Conservation (phyloP, 2,329 filamentous ascomycete genomes). For the Botrytis aclada region DNA sequence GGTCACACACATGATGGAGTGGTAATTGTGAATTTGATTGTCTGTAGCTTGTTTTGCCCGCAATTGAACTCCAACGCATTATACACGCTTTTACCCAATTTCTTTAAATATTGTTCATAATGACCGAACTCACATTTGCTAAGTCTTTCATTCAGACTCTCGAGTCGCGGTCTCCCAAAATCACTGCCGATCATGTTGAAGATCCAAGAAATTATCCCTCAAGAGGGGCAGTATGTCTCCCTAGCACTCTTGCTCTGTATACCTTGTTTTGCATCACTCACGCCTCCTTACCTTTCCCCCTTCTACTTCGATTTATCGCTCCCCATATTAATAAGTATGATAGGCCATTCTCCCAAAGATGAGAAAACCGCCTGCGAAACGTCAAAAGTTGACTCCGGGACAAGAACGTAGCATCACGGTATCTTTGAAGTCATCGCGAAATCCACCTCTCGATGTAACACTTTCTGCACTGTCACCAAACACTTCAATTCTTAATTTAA, state of each 20-base stretch:
- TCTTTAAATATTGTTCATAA: conserved; percentile 41
- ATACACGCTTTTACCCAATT: neutral
- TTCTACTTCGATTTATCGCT: neutral
- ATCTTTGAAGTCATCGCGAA: conserved; percentile 72
- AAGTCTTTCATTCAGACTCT: conserved; percentile 78
- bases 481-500: conserved; percentile 77
- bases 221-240: conserved; percentile 65
- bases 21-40: neutral
- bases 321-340: conserved; percentile 17
- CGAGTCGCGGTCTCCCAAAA: conserved; percentile 74
- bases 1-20: neutral
- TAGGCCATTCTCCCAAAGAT: conserved; percentile 73
- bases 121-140: conserved; percentile 84
- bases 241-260: neutral
- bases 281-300: too few relatives aligned
- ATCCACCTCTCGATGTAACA: conserved; percentile 65
- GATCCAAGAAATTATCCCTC: conserved; percentile 76
- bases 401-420: conserved; percentile 55
- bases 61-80: neutral
- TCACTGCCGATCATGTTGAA: conserved; percentile 87
- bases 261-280: neutral
- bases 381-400: conserved; percentile 48
- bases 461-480: conserved; percentile 61
- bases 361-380: conserved; percentile 51
- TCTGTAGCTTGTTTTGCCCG: conserved; percentile 6